These are phyloP conservation scores for Phytophthora europaea DNA, from an alignment of 352 stramenopile genomes.

Conservation along the genomic window DNA sequence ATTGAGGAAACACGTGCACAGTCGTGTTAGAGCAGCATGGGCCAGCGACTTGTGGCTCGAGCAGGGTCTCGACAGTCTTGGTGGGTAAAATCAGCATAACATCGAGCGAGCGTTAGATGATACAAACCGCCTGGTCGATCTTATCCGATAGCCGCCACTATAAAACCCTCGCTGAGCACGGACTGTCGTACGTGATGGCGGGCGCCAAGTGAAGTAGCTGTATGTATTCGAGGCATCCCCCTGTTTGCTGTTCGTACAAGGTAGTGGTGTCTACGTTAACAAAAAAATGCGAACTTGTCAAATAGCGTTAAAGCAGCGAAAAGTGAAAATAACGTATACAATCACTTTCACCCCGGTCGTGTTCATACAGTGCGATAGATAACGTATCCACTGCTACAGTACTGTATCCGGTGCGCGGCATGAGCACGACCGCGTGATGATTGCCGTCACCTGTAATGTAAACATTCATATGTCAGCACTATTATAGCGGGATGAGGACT, in stretches of 20 bases:
- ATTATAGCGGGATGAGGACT: too few species aligned
- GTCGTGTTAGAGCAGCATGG: not conserved
- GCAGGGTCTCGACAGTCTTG: not conserved
- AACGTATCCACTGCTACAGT: not conserved
- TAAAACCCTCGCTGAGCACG: not conserved
- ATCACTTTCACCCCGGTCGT: too few species aligned
- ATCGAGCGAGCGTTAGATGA: not conserved
- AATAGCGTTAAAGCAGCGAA: too few species aligned
- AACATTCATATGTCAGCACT: too few species aligned
- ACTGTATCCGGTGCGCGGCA: too few species aligned
- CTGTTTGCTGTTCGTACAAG: conserved; percentile 1
- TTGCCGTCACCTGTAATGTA: too few species aligned
- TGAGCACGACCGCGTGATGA: too few species aligned
- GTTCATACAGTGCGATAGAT: too few species aligned
- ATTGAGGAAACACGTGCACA: not conserved
- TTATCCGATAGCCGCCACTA: not conserved
- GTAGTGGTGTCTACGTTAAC: too few species aligned
- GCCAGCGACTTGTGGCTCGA: not conserved
- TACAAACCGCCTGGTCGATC: not conserved
- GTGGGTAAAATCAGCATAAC: not conserved
- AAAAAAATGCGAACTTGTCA: too few species aligned
- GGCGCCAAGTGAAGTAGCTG: not conserved
- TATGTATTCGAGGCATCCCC: not conserved
- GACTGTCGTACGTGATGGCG: not conserved
- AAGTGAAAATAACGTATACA: too few species aligned